These are phyloP conservation scores for Podospora tetraspora DNA, from an alignment of 495 filamentous ascomycete species.

Conservation along the genomic window DNA sequence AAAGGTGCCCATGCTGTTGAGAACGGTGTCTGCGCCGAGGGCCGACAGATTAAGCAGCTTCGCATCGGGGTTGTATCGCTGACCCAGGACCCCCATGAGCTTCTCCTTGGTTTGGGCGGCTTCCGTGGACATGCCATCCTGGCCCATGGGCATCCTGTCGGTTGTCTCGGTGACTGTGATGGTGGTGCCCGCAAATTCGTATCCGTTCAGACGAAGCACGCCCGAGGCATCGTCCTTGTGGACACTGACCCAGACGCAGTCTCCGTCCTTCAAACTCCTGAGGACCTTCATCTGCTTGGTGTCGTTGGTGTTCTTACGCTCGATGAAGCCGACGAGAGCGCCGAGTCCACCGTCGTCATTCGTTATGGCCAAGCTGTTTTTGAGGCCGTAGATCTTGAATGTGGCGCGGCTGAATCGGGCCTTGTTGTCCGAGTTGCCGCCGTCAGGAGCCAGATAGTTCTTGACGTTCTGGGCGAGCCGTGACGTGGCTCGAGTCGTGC, in stretches of 20 bases:
- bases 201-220: conserved; percentile 59
- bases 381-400: conserved; percentile 64
- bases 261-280: conserved; percentile 61
- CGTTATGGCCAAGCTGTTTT: conserved; percentile 64
- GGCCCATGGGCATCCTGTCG: conserved; percentile 24
- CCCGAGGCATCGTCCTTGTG: conserved; percentile 55
- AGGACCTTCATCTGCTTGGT: conserved; percentile 58
- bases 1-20: conserved; percentile 71
- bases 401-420: conserved; percentile 27
- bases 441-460: conserved; percentile 13
- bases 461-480: conserved; percentile 24
- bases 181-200: conserved; percentile 56
- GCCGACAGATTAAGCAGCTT: conserved; percentile 78
- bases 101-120: conserved; percentile 41
- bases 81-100: conserved; percentile 54
- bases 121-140: conserved; percentile 32
- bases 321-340: conserved; percentile 69
- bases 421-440: conserved; percentile 8
- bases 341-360: conserved; percentile 68
- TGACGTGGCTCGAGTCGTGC: conserved; percentile 14
- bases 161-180: conserved; percentile 47
- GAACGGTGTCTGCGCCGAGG: conserved; percentile 60
- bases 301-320: conserved; percentile 65
- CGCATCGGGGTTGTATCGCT: conserved; percentile 60
- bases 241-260: conserved; percentile 61